Conservation (phyloP, 371 early-diverging fungal species). For the Nematocida parisii region DNA sequence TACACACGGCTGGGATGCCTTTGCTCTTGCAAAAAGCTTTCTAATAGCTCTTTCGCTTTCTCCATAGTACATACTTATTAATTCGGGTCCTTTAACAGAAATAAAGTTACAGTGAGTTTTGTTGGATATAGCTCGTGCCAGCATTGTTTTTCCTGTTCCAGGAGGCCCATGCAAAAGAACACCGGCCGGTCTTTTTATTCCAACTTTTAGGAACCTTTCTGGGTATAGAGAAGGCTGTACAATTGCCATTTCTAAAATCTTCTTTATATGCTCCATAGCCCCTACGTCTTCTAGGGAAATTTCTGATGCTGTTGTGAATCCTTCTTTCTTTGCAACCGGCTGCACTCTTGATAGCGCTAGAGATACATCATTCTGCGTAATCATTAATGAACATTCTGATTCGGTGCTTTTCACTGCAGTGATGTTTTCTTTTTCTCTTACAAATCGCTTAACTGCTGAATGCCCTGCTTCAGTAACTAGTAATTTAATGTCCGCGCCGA, state of each 20-base stretch:
- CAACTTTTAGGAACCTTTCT: conserved; percentile 81
- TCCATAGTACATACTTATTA: conserved; percentile 98
- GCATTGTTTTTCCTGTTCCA: conserved; percentile 96
- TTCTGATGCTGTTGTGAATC: conserved; percentile 89
- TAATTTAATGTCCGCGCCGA: conserved; percentile 62
- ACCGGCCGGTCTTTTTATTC: conserved; percentile 85
- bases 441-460: conserved; percentile 38
- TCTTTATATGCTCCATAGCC: conserved; percentile 78
- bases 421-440: background rate
- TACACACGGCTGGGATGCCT: conserved; percentile 81
- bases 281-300: conserved; percentile 91
- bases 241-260: conserved; percentile 86
- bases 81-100: conserved; percentile 94
- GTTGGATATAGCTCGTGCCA: conserved; percentile 94
- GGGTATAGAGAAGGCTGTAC: conserved; percentile 86
- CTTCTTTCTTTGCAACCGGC: conserved; percentile 91
- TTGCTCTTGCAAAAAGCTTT: conserved; percentile 90
- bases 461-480: conserved; percentile 62
- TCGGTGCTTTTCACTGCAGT: background rate
- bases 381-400: background rate
- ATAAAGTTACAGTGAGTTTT: conserved; percentile 90
- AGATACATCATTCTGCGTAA: conserved; percentile 40
- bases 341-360: conserved; percentile 81
- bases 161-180: conserved; percentile 97
- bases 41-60: conserved; percentile 94